Evolutionary conservation across 495 filamentous ascomycete genomes (phyloP).

Genomic region (Talaromyces trachyspermus): DNA sequence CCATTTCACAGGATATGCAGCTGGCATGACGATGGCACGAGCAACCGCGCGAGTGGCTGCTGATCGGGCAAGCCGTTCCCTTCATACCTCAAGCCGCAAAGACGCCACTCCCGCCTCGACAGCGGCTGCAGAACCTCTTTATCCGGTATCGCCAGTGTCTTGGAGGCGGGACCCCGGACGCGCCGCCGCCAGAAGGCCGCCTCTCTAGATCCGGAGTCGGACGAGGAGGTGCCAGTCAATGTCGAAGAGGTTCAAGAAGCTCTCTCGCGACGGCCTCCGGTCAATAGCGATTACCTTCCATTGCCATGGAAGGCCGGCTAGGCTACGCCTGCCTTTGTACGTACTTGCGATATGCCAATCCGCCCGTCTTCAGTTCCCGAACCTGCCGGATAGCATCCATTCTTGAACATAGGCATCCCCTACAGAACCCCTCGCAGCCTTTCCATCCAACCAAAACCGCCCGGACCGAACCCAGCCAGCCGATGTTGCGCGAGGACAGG

Average conservation of each 20-base stretch:
- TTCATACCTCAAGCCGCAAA: slow-evolving; percentile 5
- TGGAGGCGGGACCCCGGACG: slow-evolving; percentile 8
- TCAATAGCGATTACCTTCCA: slow-evolving; percentile 81
- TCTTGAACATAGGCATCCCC: slow-evolving; percentile 77
- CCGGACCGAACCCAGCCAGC: slow-evolving; percentile 65
- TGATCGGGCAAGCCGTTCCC: slow-evolving; percentile 1
- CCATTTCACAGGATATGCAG: background rate
- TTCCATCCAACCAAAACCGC: slow-evolving; percentile 75
- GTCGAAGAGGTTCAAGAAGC: slow-evolving; percentile 41
- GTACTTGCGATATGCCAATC: slow-evolving; percentile 79
- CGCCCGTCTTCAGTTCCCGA: slow-evolving; percentile 82
- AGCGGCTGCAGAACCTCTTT: slow-evolving; percentile 12
- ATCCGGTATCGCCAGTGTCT: slow-evolving; percentile 15
- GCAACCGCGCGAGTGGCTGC: slow-evolving; percentile 4
- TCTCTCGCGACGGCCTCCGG: slow-evolving; percentile 59
- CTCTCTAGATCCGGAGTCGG: slow-evolving; percentile 39
- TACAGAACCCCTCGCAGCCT: slow-evolving; percentile 65
- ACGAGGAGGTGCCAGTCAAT: slow-evolving; percentile 36
- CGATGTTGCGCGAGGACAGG: slow-evolving; percentile 52
- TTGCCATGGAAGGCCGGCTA: slow-evolving; percentile 85
- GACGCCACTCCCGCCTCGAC: background rate
- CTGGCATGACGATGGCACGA: slow-evolving; percentile 6
- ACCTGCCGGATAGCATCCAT: slow-evolving; percentile 91
- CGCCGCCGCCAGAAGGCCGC: slow-evolving; percentile 8
- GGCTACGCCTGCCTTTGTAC: slow-evolving; percentile 94